Percentiles rank a stretch among this genome's conserved stretches.
Evolutionary conservation across 352 stramenopile species (phyloP).

Genomic region (Pythium chondricola): DNA sequence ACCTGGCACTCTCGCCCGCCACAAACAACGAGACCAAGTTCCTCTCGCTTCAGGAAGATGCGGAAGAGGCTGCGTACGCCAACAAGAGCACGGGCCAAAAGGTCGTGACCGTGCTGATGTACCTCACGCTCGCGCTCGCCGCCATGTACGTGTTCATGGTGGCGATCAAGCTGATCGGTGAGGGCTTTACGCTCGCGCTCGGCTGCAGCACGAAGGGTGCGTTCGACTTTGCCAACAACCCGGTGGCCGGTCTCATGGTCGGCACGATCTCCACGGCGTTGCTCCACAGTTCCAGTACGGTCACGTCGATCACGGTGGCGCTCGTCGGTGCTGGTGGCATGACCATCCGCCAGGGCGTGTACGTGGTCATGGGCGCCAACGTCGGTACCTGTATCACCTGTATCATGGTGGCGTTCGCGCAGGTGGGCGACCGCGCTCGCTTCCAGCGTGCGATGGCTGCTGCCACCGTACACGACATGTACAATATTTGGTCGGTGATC

Average conservation of each 20-base stretch:
- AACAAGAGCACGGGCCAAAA: slow-evolving; percentile 1
- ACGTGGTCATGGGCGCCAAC: slow-evolving; percentile 82
- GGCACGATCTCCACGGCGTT: slow-evolving; percentile 36
- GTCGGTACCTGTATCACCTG: slow-evolving; percentile 69
- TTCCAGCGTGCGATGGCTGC: slow-evolving; percentile 27
- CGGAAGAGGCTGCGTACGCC: neutral
- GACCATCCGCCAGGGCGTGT: slow-evolving; percentile 48
- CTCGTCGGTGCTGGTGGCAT: slow-evolving; percentile 34
- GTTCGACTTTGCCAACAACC: slow-evolving; percentile 31
- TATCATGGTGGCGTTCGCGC: slow-evolving; percentile 69
- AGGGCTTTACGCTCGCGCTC: slow-evolving; percentile 28
- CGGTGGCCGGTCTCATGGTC: slow-evolving; percentile 34
- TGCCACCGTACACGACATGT: slow-evolving; percentile 26
- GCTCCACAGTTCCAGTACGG: slow-evolving; percentile 36
- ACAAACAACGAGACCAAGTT: neutral
- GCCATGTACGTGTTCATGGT: slow-evolving; percentile 43
- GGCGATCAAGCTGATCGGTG: slow-evolving; percentile 29
- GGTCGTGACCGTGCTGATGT: neutral
- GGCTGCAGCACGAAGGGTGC: slow-evolving; percentile 25
- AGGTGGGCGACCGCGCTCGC: slow-evolving; percentile 46
- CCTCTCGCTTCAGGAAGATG: neutral
- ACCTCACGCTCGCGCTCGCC: slow-evolving; percentile 14
- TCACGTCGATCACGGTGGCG: slow-evolving; percentile 42
- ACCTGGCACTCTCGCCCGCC: neutral
- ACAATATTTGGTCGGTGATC: slow-evolving; percentile 62